phyloP scores from a whole-genome alignment of 2,329 filamentous ascomycete genomes.

The Simplicillium aogashimaense region DNA sequence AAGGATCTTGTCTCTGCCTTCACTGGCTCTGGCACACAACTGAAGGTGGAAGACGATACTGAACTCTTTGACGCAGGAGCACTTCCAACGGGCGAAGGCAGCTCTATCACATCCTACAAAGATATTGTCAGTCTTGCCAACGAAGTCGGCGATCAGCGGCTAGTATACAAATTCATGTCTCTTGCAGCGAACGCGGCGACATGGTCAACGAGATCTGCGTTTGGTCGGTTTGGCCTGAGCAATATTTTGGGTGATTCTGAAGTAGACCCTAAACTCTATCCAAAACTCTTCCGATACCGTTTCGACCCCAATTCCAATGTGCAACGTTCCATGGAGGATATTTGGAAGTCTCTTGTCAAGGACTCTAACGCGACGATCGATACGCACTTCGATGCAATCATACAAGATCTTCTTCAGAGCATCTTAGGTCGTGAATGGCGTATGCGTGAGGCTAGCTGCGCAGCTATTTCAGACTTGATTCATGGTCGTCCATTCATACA shows the following conservation, averaged over 20 bases:
- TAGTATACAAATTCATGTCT: constrained; percentile 99
- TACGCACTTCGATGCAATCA: constrained; percentile 76
- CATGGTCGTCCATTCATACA: constrained; percentile 66
- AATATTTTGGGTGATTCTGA: constrained; percentile 82
- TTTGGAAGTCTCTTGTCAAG: constrained; percentile 94
- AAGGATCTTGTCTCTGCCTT: constrained; percentile 84
- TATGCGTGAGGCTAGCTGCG: constrained; percentile 83
- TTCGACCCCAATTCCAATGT: constrained; percentile 95
- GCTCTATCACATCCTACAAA: constrained; percentile 88
- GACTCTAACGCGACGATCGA: constrained; percentile 71
- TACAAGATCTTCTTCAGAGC: constrained; percentile 76
- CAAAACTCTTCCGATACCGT: constrained; percentile 86
- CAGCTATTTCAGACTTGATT: constrained; percentile 78
- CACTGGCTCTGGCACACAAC: constrained; percentile 62
- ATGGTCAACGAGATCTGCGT: constrained; percentile 94
- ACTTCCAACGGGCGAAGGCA: constrained; percentile 80
- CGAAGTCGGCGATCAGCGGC: constrained; percentile 86
- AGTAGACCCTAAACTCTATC: constrained; percentile 87
- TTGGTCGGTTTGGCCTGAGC: constrained; percentile 87
- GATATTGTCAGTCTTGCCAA: constrained; percentile 94
- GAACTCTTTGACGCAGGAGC: constrained; percentile 89
- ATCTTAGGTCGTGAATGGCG: constrained; percentile 90
- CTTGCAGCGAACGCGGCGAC: constrained; percentile 91
- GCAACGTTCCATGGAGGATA: constrained; percentile 91
- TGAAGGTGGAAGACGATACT: constrained; percentile 83